Percentiles rank a stretch among this genome's conserved stretches.
Evolutionary conservation across 2,329 filamentous ascomycete genomes (phyloP).

Genomic region (Arthrinium phaeospermum): DNA sequence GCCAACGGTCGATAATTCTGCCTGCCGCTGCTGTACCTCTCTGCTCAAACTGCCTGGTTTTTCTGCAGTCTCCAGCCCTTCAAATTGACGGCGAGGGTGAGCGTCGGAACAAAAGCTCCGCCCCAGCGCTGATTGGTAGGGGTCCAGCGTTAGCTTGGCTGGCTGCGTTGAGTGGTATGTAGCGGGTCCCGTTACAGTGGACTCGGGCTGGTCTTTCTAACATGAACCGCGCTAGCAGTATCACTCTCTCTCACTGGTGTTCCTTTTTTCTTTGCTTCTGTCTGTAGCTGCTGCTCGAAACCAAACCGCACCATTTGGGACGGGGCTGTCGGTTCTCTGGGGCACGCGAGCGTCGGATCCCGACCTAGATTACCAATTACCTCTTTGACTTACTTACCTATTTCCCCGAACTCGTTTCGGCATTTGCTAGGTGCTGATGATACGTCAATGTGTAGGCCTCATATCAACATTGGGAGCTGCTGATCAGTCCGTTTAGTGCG

Average conservation of each 20-base stretch:
- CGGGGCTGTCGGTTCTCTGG: not conserved
- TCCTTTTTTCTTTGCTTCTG: not conserved
- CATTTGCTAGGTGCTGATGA: not conserved
- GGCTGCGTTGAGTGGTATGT: not conserved
- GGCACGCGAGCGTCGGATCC: not conserved
- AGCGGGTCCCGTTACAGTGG: conserved; percentile 11
- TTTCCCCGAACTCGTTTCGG: not conserved
- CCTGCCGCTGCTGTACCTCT: conserved; percentile 1
- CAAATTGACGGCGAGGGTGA: not conserved
- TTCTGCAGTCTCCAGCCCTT: conserved; percentile 4
- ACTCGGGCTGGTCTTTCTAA: not conserved
- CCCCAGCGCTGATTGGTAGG: conserved; percentile 26
- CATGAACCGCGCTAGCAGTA: not conserved
- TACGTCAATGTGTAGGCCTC: not conserved
- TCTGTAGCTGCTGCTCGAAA: not conserved
- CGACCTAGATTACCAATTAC: not conserved
- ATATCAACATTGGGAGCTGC: not conserved
- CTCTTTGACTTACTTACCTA: not conserved
- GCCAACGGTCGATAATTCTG: not conserved
- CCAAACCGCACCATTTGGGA: not conserved
- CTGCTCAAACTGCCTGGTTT: not conserved
- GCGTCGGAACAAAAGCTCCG: conserved; percentile 18
- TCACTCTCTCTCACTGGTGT: not conserved
- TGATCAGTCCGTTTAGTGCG: not conserved
- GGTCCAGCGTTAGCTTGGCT: not conserved